phyloP scores from a whole-genome alignment of 805 yeast genomes.

The Priceomyces fermenticarens region DNA sequence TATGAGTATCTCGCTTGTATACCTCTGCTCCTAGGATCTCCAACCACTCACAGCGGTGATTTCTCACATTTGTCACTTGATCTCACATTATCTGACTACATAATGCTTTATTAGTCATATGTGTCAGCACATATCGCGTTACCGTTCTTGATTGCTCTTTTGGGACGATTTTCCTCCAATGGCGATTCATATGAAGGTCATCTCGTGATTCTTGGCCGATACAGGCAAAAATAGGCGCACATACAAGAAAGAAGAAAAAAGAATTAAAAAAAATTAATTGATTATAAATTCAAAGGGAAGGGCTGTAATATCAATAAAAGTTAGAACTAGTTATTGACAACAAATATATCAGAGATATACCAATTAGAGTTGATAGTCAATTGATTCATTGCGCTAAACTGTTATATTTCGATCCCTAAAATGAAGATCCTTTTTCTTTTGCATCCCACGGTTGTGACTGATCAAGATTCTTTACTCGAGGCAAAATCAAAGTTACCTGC shows the following conservation, averaged over 20 bases:
- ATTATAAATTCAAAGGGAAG: background rate
- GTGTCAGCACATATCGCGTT: too few relatives aligned
- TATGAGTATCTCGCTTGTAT: too few relatives aligned
- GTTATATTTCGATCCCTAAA: background rate
- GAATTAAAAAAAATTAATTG: conserved; percentile 2
- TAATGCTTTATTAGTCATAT: too few relatives aligned
- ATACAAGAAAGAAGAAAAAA: background rate
- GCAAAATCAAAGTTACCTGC: conserved; percentile 34
- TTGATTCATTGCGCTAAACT: background rate
- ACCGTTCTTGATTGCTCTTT: too few relatives aligned
- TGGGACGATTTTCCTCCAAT: conserved; percentile 1
- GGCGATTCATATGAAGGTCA: conserved; percentile 1
- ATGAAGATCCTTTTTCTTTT: conserved; percentile 44
- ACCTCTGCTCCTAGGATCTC: too few relatives aligned
- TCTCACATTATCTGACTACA: too few relatives aligned
- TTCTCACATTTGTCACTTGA: too few relatives aligned
- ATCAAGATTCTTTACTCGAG: conserved; percentile 43
- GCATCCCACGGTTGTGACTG: conserved; percentile 66
- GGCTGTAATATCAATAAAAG: too few relatives aligned
- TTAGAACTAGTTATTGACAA: background rate
- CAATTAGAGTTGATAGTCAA: background rate
- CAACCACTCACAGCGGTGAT: too few relatives aligned
- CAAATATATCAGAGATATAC: background rate
- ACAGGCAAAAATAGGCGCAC: conserved; percentile 2
- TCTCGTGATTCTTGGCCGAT: background rate